These are phyloP conservation scores for Penicillium aurantiogriseum DNA, from an alignment of 2,329 filamentous ascomycete genomes.

Conservation along the genomic window DNA sequence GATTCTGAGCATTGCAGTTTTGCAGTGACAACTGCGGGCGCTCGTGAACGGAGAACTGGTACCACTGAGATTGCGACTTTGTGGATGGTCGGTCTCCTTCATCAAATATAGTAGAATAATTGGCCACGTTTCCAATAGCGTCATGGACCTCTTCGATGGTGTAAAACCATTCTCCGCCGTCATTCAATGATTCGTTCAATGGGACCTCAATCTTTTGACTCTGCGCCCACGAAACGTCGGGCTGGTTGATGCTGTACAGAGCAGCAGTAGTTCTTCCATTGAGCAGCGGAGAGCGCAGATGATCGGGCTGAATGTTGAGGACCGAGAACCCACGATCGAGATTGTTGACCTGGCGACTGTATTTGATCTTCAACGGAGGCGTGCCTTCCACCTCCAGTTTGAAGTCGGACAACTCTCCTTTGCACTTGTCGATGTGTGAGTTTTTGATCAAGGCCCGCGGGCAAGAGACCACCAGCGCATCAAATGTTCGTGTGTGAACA, in stretches of 20 bases:
- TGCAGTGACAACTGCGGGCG: constrained; percentile 70
- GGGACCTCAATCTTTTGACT: constrained; percentile 73
- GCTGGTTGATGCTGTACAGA: constrained; percentile 53
- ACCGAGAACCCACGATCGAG: constrained; percentile 83
- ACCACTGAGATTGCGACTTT: constrained; percentile 64
- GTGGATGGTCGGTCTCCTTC: constrained; percentile 63
- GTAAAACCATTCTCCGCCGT: constrained; percentile 81
- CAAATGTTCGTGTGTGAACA: constrained; percentile 71
- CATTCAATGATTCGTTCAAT: constrained; percentile 83
- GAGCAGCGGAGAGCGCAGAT: constrained; percentile 74
- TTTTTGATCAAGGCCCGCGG: constrained; percentile 73
- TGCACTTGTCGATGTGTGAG: constrained; percentile 67
- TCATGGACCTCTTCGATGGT: constrained; percentile 89
- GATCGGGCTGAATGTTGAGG: constrained; percentile 89
- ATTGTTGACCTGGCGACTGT: constrained; percentile 82
- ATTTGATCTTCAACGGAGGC: constrained; percentile 87
- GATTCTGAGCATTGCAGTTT: constrained; percentile 75
- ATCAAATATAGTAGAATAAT: constrained; percentile 63
- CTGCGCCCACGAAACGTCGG: constrained; percentile 72
- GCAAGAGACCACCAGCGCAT: constrained; percentile 82
- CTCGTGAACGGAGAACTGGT: constrained; percentile 82
- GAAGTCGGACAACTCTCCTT: constrained; percentile 83
- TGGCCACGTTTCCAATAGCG: constrained; percentile 80
- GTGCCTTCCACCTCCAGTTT: constrained; percentile 81
- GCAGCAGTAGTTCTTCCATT: constrained; percentile 57